Base-by-base conservation (phyloP, 768 basidiomycete genomes). In the Erythrobasidium yunnanense region DNA sequence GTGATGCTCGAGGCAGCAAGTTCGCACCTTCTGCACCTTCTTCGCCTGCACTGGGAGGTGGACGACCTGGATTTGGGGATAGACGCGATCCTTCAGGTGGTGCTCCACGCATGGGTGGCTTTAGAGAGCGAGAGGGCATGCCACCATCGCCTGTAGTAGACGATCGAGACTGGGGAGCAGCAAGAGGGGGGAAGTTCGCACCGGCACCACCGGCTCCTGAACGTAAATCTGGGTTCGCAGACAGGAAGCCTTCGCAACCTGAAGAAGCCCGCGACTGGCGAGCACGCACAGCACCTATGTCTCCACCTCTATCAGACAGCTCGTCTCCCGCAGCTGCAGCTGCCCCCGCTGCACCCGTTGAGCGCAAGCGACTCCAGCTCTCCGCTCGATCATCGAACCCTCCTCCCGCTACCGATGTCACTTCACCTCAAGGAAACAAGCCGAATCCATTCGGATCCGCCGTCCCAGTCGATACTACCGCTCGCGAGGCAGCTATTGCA, bases 391-490 rank as follows among this genome's bases (percentile, higher is more conserved):
- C 81, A 1, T 62, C 71, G 17, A 62, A 71, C 13, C 82, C 87
- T 29, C 86, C 87, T 18, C 86, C 89, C 1, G 78, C 90, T 47
- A 84, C 86, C 77, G 80, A 17, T 74, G 78, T 55, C 68, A 79
- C 78, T 49, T 69, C 73, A n/a, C 73, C 76, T 22, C 70, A 79
- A 4, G 73, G 79, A 34, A 77, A 83, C 66, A 76, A 74, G 68
- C 69, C 78, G 4, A 90, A 81, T 75, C 92, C 92, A 4, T 97
- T 97, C 73, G 95, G 93, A 53, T 80, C 81, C 58, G 93, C 93
- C 34, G 85, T 87, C 71, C 90, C 93, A 13, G 87, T 96, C 22
- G 91, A 97, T 74, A 84, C 86, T 18, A 79, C 85, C 33, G 78
- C 81, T 0, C 82, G 83, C 57, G 91, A 96, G 72, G 65, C 62